Evolutionary conservation across 257 asterid genomes (phyloP), one percentile per base, ranked within the genome.

Genomic region (Pogostemon cablin): DNA sequence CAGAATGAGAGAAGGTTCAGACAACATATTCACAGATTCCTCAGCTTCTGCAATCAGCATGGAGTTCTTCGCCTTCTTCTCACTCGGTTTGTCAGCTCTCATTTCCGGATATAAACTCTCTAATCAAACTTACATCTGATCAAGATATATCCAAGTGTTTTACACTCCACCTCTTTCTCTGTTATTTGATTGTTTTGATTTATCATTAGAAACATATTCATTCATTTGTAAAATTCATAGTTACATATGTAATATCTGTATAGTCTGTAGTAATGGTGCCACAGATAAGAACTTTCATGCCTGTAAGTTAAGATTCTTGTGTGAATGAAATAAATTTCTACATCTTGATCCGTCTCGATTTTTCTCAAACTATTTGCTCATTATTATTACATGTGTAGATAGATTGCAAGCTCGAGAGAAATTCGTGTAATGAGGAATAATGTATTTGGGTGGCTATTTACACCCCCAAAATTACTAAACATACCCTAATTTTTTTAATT

Each of bases 51-150:
- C 98, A 52, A 91, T 89, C 43, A 80, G 91, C 72, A 84, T 95
- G 97, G 92, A 74, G 65, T 84, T 95, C 77, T 79, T 95, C 39
- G 99, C 97, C 5, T 95, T 95, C 86, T 61, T 95, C 63, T 59
- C 87, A 4, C 74, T 91, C 47, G 93, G 87, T 15, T 44, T 83
- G 71, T 95, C 98, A 7, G 87, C 99, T 50, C 55, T 89, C 64
- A 72, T 95, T 76, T 86, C 96, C 49, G 99, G 99, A 55, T 89
- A 85, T 80, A 91, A 89, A 61, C 95, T 95, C 77, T 86, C 93
- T 25, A 81, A 72, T 35, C 87, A 86, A 68, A 67, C 90, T 62
- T 95, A 91, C 76, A 85, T 95, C 53, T 95, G 87, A 93, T 63
- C 73, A 46, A n/a, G 15, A 32, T 58, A 15, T 3, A 0, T 0